Evolutionary conservation across 441 rosid genomes (phyloP), one percentile per base, ranked within the genome.

Genomic region (Populus hybrid): DNA sequence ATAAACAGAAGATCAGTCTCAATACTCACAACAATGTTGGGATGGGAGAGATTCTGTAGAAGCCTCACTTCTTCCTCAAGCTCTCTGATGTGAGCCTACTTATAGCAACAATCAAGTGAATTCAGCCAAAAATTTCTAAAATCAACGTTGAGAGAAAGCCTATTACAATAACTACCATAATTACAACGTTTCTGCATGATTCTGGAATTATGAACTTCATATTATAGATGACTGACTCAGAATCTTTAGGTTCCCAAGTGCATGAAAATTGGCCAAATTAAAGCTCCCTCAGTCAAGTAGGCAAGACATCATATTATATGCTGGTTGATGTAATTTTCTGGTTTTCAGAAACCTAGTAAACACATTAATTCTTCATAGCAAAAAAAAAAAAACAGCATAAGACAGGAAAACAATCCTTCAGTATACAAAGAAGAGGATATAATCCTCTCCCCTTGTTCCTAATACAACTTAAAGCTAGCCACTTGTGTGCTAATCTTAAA

Each of bases 41-140:
- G 95, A 86, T 96, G 98, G 6, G 98, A 93, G 40, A 93, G 99
- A 81, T 93, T 91, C 84, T 91, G 91, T 30, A 96, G 90, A 81
- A 96, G 92, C 88, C 92, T 96, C 78, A 96, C 98, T 89, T 96
- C 98, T 79, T 96, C 98, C 83, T 96, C 99, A 14, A 96, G 95
- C 85, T 28, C 30, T 28, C 30, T 28, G 30, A 28, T 28, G 30
- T 28, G 30, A 28, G 30, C 30, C 30, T 28, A 83, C 71, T 75
- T 72, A 23, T 70, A 77, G 79, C 78, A 84, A 83, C 24, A 66
- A 69, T 42, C 68, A 77, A 64, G 64, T 36, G 32, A 75, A 75
- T 63, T 36, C 40, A 36, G 18, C 36, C 35, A 65, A 30, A 71
- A 34, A 28, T 28, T 12, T 38, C 34, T 40, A 11, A 73, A 67